Evolutionary conservation across 2,329 filamentous ascomycete genomes (phyloP).

Genomic region (Diaporthe sp.): DNA sequence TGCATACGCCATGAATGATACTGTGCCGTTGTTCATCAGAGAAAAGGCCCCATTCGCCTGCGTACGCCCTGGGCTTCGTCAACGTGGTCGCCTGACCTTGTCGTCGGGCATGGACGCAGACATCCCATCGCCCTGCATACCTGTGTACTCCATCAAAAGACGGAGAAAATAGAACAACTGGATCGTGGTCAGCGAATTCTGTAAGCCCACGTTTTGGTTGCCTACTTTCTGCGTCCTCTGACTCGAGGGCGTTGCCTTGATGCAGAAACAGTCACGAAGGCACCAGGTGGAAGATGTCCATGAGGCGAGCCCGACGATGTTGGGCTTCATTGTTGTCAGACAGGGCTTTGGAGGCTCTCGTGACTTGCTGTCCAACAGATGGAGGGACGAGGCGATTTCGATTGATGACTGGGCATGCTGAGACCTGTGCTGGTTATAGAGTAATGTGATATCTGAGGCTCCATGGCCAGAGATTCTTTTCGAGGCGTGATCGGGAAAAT

Average conservation of each 20-base stretch:
- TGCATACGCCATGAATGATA: too few relatives aligned
- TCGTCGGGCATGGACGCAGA: not conserved
- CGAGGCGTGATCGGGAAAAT: not conserved
- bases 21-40: not conserved
- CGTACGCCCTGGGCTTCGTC: not conserved
- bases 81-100: not conserved
- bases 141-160: not conserved
- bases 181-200: not conserved
- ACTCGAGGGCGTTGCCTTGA: not conserved
- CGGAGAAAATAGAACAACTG: not conserved
- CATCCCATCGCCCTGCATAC: not conserved
- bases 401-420: not conserved
- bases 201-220: conserved; percentile 4
- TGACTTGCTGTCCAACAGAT: not conserved
- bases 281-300: not conserved
- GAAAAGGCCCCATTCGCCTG: not conserved
- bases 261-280: not conserved
- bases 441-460: not conserved
- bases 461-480: not conserved
- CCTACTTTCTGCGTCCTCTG: not conserved
- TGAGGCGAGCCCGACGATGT: not conserved
- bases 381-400: not conserved
- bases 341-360: not conserved
- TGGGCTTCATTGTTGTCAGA: not conserved
- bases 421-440: not conserved